A percentile compares a stretch with the other conserved stretches of the same genome.
These are phyloP conservation scores for Didymella segeticola DNA, from an alignment of 2,329 filamentous ascomycete genomes.

Conservation along the genomic window DNA sequence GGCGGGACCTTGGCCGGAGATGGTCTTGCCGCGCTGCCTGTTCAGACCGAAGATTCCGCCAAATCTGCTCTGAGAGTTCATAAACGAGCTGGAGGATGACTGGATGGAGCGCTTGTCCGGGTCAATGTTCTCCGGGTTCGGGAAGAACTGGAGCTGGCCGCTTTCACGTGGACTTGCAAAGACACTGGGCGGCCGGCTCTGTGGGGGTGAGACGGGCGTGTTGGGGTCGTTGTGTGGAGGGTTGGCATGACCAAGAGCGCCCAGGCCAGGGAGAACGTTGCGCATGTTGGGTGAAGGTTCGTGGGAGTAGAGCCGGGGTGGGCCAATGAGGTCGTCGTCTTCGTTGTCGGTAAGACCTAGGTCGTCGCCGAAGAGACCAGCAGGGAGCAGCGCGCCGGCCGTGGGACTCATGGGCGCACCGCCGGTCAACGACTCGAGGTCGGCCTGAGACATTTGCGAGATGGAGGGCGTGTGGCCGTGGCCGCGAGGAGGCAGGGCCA, in stretches of 20 bases:
- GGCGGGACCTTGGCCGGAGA: conserved; percentile 67
- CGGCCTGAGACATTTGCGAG: conserved; percentile 69
- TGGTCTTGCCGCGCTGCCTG: conserved; percentile 66
- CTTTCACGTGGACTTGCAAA: conserved; percentile 58
- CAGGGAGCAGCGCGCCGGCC: conserved; percentile 75
- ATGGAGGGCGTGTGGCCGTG: conserved; percentile 45
- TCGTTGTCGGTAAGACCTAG: conserved; percentile 57
- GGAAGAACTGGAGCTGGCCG: conserved; percentile 51
- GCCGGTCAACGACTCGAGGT: conserved; percentile 65
- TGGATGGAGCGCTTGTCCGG: conserved; percentile 55
- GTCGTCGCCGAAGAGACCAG: conserved; percentile 69
- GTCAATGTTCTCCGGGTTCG: conserved; percentile 51
- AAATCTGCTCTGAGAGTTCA: conserved; percentile 60
- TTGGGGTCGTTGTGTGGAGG: conserved; percentile 47
- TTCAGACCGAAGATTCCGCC: conserved; percentile 66
- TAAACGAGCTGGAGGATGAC: conserved; percentile 58
- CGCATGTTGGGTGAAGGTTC: conserved; percentile 42
- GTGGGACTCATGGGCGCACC: conserved; percentile 79
- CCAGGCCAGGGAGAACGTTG: conserved; percentile 50
- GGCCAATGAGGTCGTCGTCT: conserved; percentile 39
- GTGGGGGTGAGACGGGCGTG: conserved; percentile 51
- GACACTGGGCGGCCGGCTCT: conserved; percentile 53
- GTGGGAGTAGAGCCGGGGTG: conserved; percentile 30
- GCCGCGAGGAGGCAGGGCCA: conserved; percentile 56
- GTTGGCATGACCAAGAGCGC: conserved; percentile 48